A percentile compares a stretch with the other conserved stretches of the same genome.
phyloP scores from a whole-genome alignment of 2,329 filamentous ascomycete species.

The Stylonectria norvegica region DNA sequence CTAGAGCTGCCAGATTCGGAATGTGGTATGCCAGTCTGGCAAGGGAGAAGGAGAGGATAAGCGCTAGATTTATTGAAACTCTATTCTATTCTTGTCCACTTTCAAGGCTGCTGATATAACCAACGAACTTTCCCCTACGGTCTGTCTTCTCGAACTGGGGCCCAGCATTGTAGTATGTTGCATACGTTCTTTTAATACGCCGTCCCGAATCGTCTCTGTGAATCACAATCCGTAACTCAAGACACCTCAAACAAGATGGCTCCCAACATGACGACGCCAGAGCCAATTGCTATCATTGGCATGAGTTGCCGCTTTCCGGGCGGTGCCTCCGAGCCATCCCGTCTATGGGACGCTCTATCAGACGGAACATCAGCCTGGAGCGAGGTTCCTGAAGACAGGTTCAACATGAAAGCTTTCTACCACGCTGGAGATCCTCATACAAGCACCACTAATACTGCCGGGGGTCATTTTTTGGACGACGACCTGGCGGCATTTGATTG shows the following conservation, averaged over 20 bases:
- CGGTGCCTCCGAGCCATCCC: constrained; percentile 10
- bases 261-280: neutral
- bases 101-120: neutral
- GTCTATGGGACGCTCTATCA: constrained; percentile 20
- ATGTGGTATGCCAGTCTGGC: neutral
- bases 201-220: neutral
- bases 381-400: constrained; percentile 42
- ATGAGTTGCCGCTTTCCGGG: constrained; percentile 22
- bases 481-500: constrained; percentile 26
- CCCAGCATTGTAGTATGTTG: neutral
- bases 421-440: constrained; percentile 22
- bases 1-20: neutral
- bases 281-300: constrained; percentile 24
- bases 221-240: neutral
- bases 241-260: neutral
- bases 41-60: neutral
- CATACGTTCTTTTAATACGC: neutral
- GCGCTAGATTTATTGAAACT: neutral
- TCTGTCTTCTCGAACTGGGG: neutral
- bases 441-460: constrained; percentile 14
- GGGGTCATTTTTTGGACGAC: constrained; percentile 27
- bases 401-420: constrained; percentile 40
- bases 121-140: neutral
- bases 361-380: constrained; percentile 34
- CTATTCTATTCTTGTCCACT: neutral